Percentiles rank a stretch among this genome's conserved stretches.
Conservation (phyloP, 2,329 filamentous ascomycete species). For the Nemania serpens region DNA sequence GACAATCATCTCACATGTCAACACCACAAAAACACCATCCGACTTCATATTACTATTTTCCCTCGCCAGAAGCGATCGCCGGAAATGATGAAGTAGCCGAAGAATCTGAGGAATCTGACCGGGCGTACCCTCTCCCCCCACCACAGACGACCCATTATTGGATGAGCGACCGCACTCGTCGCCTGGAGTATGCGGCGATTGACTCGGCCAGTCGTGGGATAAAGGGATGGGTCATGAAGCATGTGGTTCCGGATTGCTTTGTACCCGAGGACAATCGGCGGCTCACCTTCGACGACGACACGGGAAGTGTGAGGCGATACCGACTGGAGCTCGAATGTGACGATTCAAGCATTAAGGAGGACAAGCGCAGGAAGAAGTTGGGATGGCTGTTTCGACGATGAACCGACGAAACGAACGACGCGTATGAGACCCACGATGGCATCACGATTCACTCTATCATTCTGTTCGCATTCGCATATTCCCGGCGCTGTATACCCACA, state of each 20-base stretch:
- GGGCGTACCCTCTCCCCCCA: conserved; percentile 47
- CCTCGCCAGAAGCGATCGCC: conserved; percentile 47
- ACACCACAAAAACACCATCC: conserved; percentile 39
- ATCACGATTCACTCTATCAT: conserved; percentile 1
- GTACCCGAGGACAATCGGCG: conserved; percentile 54
- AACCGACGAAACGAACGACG: conserved; percentile 14
- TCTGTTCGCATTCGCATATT: conserved; percentile 34
- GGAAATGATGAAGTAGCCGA: conserved; percentile 15
- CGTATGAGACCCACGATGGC: conserved; percentile 24
- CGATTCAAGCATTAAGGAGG: conserved; percentile 37
- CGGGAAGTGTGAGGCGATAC: conserved; percentile 67
- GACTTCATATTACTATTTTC: conserved; percentile 56
- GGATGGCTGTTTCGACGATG: conserved; percentile 39
- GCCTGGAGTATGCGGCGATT: conserved; percentile 69
- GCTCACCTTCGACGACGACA: conserved; percentile 64
- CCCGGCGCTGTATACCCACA: conserved; percentile 40
- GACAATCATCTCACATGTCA: conserved; percentile 35
- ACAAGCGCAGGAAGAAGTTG: conserved; percentile 33
- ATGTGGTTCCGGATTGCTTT: conserved; percentile 65
- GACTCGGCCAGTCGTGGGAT: conserved; percentile 65
- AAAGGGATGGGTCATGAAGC: conserved; percentile 62
- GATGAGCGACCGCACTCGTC: conserved; percentile 66
- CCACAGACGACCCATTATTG: conserved; percentile 68
- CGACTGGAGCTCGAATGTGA: conserved; percentile 61
- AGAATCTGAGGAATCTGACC: conserved; percentile 6